Conservation (phyloP, 106 monocot genomes). For the Dendrobium nobile region DNA sequence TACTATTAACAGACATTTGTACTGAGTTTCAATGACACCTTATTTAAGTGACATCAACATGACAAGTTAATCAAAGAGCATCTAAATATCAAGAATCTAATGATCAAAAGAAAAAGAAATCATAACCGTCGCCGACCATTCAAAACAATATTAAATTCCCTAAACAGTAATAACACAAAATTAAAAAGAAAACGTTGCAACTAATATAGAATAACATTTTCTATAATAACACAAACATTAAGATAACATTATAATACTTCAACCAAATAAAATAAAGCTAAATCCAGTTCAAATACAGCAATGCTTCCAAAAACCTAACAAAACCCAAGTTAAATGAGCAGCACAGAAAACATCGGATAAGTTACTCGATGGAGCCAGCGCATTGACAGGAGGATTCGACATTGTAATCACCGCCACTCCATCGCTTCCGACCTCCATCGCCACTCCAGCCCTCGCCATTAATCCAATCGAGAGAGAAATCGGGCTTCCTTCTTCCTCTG, state of each 20-base stretch:
- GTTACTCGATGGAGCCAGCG: conserved; percentile 5
- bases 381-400: conserved; percentile 12
- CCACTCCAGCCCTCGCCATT: conserved; percentile 5
- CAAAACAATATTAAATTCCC: neutral
- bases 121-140: neutral
- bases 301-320: neutral
- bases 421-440: conserved; percentile 13
- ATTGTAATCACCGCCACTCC: conserved; percentile 11
- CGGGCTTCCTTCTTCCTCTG: neutral
- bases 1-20: neutral
- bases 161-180: neutral
- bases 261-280: neutral
- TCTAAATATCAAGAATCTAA: neutral
- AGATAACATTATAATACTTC: neutral
- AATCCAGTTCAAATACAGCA: neutral
- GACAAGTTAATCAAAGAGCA: neutral
- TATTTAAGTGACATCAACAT: neutral
- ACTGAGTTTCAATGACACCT: neutral
- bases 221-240: neutral
- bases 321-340: neutral
- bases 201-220: neutral
- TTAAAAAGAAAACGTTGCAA: neutral
- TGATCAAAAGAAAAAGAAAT: neutral
- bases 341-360: neutral
- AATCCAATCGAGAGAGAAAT: neutral